A percentile compares a stretch with the other conserved stretches of the same genome.
These are phyloP conservation scores for Botryosphaeria dothidea DNA, from an alignment of 2,329 filamentous ascomycete genomes.

Conservation along the genomic window DNA sequence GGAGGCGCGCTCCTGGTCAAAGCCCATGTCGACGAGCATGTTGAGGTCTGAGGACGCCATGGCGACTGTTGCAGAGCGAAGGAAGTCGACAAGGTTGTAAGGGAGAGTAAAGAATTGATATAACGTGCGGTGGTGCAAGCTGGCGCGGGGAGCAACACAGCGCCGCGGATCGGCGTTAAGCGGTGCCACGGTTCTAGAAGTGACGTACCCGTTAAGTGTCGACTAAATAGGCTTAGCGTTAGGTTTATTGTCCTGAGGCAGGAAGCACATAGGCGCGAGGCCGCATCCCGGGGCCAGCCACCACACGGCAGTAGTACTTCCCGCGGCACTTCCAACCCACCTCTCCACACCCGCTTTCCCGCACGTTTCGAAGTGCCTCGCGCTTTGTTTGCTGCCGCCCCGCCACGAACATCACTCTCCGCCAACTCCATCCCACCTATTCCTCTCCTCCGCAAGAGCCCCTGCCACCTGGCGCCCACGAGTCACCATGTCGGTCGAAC, in stretches of 20 bases:
- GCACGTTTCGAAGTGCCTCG: background rate
- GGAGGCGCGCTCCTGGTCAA: slow-evolving; percentile 78
- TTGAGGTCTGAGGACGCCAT: slow-evolving; percentile 58
- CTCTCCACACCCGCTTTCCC: background rate
- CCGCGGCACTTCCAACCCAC: slow-evolving; percentile 18
- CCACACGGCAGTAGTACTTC: slow-evolving; percentile 18
- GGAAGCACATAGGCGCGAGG: background rate
- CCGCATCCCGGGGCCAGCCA: slow-evolving; percentile 10
- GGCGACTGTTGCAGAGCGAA: slow-evolving; percentile 19
- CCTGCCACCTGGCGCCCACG: slow-evolving; percentile 18
- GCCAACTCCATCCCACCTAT: slow-evolving; percentile 19
- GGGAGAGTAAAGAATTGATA: background rate
- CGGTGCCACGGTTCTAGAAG: background rate
- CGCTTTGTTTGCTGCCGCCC: background rate
- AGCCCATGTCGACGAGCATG: slow-evolving; percentile 68
- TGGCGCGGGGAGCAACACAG: background rate
- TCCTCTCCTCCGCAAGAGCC: slow-evolving; percentile 2
- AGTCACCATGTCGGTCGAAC: slow-evolving; percentile 81
- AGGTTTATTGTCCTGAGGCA: background rate
- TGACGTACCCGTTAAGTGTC: background rate
- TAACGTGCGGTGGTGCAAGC: background rate
- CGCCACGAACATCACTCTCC: slow-evolving; percentile 12
- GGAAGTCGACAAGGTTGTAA: background rate
- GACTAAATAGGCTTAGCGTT: background rate
- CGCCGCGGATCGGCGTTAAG: slow-evolving; percentile 11